Evolutionary conservation across 805 yeast genomes (phyloP).

Genomic region (Wickerhamomyces canadensis): DNA sequence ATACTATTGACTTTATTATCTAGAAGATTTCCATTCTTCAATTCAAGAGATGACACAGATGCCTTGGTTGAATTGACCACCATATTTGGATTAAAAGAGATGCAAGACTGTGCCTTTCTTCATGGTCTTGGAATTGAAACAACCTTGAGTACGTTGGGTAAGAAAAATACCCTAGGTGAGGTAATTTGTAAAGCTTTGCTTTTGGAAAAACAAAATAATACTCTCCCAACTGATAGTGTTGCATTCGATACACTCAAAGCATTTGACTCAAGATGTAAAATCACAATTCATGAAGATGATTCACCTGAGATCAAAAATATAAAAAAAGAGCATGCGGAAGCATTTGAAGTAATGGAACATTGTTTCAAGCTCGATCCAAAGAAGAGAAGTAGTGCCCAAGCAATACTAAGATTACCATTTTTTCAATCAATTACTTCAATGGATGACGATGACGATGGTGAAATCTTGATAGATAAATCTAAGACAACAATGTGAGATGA

Average conservation of each 20-base stretch:
- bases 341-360: constrained; percentile 20
- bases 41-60: constrained; percentile 89
- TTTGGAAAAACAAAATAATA: constrained; percentile 47
- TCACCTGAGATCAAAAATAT: not conserved
- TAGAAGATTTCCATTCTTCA: constrained; percentile 87
- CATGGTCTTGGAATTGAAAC: constrained; percentile 89
- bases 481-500: not conserved
- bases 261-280: constrained; percentile 8
- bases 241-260: constrained; percentile 56
- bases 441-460: constrained; percentile 14
- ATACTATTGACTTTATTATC: constrained; percentile 68
- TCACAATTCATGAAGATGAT: constrained; percentile 4
- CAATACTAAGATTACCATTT: constrained; percentile 42
- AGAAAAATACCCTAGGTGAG: constrained; percentile 21
- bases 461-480: constrained; percentile 1
- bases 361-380: constrained; percentile 79
- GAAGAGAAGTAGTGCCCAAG: constrained; percentile 75
- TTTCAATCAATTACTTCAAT: constrained; percentile 4
- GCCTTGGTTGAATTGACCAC: constrained; percentile 81
- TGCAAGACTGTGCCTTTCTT: constrained; percentile 71
- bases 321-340: constrained; percentile 17
- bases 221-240: constrained; percentile 69
- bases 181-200: constrained; percentile 39
- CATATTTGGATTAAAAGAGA: constrained; percentile 68
- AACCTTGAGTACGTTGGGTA: constrained; percentile 43